Conservation (phyloP, 768 basidiomycete genomes). For the Phallus indusiatus region DNA sequence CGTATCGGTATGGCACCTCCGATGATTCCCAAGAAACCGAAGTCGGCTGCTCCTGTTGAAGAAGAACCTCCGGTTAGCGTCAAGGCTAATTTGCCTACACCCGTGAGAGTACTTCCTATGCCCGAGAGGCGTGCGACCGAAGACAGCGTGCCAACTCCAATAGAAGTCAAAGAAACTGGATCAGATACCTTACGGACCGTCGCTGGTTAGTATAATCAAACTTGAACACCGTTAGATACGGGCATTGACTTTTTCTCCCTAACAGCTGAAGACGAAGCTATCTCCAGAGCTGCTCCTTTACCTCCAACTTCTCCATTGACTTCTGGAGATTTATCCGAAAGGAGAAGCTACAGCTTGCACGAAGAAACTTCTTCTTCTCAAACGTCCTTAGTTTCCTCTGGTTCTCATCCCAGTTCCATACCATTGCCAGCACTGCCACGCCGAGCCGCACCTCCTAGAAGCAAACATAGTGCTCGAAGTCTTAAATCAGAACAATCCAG, state of each 20-base stretch:
- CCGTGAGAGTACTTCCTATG: not conserved
- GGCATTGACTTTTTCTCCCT: not conserved
- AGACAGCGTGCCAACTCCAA: not conserved
- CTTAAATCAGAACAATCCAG: conserved; percentile 37
- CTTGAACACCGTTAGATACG: not conserved
- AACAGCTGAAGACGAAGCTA: not conserved
- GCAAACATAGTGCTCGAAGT: conserved; percentile 14
- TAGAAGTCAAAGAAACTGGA: conserved; percentile 2
- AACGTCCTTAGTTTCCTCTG: not conserved
- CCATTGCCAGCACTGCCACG: conserved; percentile 67
- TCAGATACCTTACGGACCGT: not conserved
- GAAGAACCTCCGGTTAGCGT: not conserved
- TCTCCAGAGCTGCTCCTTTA: not conserved
- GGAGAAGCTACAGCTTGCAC: not conserved
- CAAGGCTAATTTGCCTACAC: not conserved
- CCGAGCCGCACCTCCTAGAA: conserved; percentile 63
- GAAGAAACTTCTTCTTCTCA: not conserved
- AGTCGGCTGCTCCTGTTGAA: not conserved
- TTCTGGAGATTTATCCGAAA: not conserved
- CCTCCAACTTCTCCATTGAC: not conserved
- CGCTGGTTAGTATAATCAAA: not conserved
- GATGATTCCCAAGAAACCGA: conserved; percentile 45
- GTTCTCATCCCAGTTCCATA: conserved; percentile 31
- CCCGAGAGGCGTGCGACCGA: not conserved
- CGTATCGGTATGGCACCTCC: conserved; percentile 66